phyloP scores from a whole-genome alignment of 768 basidiomycete genomes.

The Mycena kentingensis region DNA sequence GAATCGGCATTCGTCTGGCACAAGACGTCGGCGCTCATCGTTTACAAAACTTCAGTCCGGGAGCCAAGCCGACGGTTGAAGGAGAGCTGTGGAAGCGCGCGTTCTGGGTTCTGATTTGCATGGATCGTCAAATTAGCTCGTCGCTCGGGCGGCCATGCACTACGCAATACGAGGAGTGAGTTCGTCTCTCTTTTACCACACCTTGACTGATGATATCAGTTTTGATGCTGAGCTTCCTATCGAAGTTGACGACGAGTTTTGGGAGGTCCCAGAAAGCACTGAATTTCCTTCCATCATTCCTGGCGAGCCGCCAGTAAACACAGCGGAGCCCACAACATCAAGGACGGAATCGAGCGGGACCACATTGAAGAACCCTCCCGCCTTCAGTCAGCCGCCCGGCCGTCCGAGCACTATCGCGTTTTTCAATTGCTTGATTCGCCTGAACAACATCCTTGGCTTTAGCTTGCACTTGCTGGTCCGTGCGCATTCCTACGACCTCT shows the following conservation, averaged over 20 bases:
- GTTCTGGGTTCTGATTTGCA: conserved; percentile 35
- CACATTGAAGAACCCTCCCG: conserved; percentile 15
- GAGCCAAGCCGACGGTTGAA: conserved; percentile 45
- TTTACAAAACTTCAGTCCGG: conserved; percentile 27
- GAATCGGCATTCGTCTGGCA: conserved; percentile 34
- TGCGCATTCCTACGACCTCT: not conserved
- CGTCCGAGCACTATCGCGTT: conserved; percentile 41
- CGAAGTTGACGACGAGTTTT: conserved; percentile 33
- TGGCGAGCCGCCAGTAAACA: not conserved
- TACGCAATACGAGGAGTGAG: conserved; percentile 60
- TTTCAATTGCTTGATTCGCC: conserved; percentile 44
- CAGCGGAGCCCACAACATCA: not conserved
- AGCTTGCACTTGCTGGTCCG: conserved; percentile 58
- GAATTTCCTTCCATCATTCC: not conserved
- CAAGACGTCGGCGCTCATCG: conserved; percentile 18
- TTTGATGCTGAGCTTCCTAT: conserved; percentile 48
- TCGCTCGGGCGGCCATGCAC: conserved; percentile 56
- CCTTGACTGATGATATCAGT: conserved; percentile 28
- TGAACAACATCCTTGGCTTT: conserved; percentile 37
- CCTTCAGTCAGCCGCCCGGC: conserved; percentile 49
- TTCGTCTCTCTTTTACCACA: not conserved
- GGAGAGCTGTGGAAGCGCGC: conserved; percentile 63
- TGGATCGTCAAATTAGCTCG: conserved; percentile 27
- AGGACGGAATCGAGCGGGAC: not conserved
- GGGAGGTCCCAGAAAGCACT: conserved; percentile 1